A percentile compares a stretch with the other conserved stretches of the same genome.
Conservation (phyloP, 306 rosid species). For the Sesbania bispinosa region DNA sequence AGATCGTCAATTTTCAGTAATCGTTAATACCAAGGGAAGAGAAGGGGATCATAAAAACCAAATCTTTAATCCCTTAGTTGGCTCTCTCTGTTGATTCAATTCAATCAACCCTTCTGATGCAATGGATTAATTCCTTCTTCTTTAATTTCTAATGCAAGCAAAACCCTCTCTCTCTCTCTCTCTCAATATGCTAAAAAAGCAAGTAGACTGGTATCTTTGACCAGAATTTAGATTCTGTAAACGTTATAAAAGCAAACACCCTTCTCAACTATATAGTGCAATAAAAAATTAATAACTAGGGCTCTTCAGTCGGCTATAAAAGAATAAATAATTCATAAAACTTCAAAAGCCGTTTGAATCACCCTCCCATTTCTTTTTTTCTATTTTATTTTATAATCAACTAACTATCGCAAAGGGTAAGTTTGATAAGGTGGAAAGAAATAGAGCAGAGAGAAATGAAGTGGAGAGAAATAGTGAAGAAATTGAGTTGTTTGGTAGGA, state of each 20-base stretch:
- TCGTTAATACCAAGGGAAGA: not conserved
- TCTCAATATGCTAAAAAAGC: slow-evolving; percentile 14
- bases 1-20: not conserved
- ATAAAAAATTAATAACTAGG: slow-evolving; percentile 8
- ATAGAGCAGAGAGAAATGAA: no score
- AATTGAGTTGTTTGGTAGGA: no score
- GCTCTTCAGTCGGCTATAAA: not conserved
- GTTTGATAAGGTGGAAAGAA: no score
- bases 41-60: not conserved
- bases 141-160: not conserved
- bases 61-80: not conserved
- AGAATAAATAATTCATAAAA: slow-evolving; percentile 22
- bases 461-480: no score
- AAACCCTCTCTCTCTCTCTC: not conserved
- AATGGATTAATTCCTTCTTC: not conserved
- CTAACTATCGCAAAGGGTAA: no score
- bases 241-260: slow-evolving; percentile 28
- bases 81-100: not conserved
- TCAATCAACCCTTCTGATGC: not conserved
- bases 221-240: slow-evolving; percentile 36
- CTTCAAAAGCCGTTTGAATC: slow-evolving; percentile 18
- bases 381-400: no score
- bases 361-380: not conserved
- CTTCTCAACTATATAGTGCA: not conserved
- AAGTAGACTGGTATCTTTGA: slow-evolving; percentile 42